phyloP scores from a whole-genome alignment of 108 stramenopile species.

The Conticribra guillardii region DNA sequence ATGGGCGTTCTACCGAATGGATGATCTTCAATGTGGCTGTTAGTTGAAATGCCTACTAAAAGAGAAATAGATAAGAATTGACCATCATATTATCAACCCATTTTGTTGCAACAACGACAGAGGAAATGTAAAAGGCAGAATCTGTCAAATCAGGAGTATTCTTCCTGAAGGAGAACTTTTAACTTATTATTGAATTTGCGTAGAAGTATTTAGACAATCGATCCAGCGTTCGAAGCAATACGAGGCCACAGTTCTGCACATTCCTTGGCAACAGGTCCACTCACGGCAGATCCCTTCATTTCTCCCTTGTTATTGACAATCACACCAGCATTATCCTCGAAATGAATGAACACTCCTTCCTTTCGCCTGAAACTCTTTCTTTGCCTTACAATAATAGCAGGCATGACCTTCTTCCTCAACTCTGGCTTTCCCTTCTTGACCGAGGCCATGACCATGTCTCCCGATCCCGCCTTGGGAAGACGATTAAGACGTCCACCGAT shows the following conservation, averaged over 20 bases:
- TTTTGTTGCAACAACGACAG: no score
- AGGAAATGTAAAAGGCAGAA: no score
- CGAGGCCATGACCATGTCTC: slow-evolving; percentile 99
- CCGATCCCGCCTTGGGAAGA: slow-evolving; percentile 95
- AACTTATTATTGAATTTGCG: no score
- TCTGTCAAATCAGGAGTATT: no score
- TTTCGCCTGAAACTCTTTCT: slow-evolving; percentile 99
- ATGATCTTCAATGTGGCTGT: no score
- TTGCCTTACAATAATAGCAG: slow-evolving; percentile 97
- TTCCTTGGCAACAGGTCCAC: slow-evolving; percentile 99
- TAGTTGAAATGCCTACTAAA: no score
- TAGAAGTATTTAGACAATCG: slow-evolving; percentile 97
- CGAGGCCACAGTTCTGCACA: slow-evolving; percentile 99
- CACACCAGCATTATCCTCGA: slow-evolving; percentile 99
- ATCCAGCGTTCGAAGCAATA: slow-evolving; percentile 98
- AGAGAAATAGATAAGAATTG: no score
- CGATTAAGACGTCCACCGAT: slow-evolving; percentile 98
- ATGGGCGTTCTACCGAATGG: no score
- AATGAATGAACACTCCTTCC: slow-evolving; percentile 99
- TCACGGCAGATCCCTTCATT: slow-evolving; percentile 99
- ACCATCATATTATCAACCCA: no score
- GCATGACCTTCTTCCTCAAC: slow-evolving; percentile 99
- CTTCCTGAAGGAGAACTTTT: no score
- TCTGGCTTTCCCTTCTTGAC: slow-evolving; percentile 99
- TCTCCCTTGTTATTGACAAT: slow-evolving; percentile 99